Percentiles rank a stretch among this genome's conserved stretches.
Conservation (phyloP, 306 rosid species). For the Cotoneaster glaucophyllus region DNA sequence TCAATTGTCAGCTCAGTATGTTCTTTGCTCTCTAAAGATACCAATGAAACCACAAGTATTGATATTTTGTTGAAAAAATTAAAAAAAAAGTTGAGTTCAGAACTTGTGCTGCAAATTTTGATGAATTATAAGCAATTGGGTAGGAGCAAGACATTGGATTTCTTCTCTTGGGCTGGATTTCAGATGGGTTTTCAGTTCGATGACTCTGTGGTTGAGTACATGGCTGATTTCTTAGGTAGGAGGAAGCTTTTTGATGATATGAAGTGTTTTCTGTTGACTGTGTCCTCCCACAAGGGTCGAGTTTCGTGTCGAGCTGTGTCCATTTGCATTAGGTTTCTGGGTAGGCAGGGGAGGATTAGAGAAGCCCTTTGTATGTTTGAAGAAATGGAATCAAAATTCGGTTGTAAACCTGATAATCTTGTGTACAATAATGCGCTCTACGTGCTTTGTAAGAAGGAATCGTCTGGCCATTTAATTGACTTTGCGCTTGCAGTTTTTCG, state of each 20-base stretch:
- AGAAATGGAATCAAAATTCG: constrained; percentile 48
- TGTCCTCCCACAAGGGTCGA: constrained; percentile 34
- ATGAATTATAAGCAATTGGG: constrained; percentile 55
- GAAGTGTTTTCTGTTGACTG: constrained; percentile 51
- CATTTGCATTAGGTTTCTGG: constrained; percentile 61
- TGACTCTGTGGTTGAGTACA: constrained; percentile 53
- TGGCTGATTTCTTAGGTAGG: constrained; percentile 69
- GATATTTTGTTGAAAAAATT: constrained; percentile 26
- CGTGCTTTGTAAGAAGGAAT: constrained; percentile 64
- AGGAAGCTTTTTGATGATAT: constrained; percentile 74
- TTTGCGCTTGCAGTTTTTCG: constrained; percentile 44
- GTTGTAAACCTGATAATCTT: constrained; percentile 58
- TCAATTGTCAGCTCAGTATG: constrained; percentile 21
- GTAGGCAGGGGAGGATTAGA: constrained; percentile 56
- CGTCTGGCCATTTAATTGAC: constrained; percentile 47
- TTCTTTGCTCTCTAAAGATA: constrained; percentile 33
- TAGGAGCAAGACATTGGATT: constrained; percentile 48
- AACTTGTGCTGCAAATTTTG: constrained; percentile 46
- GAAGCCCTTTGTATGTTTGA: constrained; percentile 60
- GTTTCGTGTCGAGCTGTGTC: constrained; percentile 49
- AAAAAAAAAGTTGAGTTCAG: constrained; percentile 30
- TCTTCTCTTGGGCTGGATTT: constrained; percentile 62
- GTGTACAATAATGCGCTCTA: constrained; percentile 63
- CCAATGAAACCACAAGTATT: constrained; percentile 19
- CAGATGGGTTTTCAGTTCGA: constrained; percentile 52